A percentile compares a stretch with the other conserved stretches of the same genome.
Evolutionary conservation across 495 filamentous ascomycete species (phyloP).

Genomic region (Trichoderma reesei): DNA sequence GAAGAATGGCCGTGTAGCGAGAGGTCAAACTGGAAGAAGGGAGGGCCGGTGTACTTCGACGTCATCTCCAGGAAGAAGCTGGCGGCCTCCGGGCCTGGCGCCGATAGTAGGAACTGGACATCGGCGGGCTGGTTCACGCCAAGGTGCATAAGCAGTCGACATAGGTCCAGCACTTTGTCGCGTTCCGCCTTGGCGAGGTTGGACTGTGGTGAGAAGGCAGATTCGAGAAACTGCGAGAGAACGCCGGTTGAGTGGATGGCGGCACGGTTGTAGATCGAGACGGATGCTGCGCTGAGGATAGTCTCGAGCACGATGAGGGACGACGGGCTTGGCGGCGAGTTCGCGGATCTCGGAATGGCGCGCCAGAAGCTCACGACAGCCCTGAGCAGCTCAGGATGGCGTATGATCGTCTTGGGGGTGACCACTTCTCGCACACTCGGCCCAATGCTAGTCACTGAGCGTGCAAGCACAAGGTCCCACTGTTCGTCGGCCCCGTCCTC

Average conservation of each 20-base stretch:
- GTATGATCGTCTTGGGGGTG: constrained; percentile 43
- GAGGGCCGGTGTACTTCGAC: constrained; percentile 59
- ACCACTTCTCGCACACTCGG: constrained; percentile 38
- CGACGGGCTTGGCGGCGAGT: constrained; percentile 32
- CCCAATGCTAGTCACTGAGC: constrained; percentile 26
- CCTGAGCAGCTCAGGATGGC: constrained; percentile 55
- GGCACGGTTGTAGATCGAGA: constrained; percentile 65
- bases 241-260: constrained; percentile 70
- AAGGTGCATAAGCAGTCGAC: constrained; percentile 47
- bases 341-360: constrained; percentile 40
- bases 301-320: constrained; percentile 52
- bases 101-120: constrained; percentile 63
- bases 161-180: constrained; percentile 49
- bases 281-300: constrained; percentile 38
- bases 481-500: constrained; percentile 13
- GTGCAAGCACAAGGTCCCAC: constrained; percentile 13
- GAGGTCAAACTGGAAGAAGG: constrained; percentile 89
- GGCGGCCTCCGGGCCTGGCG: constrained; percentile 49
- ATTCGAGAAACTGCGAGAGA: constrained; percentile 59
- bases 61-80: constrained; percentile 67
- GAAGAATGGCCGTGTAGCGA: constrained; percentile 80
- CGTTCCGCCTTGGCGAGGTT: constrained; percentile 42
- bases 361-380: constrained; percentile 58
- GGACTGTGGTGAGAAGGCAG: constrained; percentile 46
- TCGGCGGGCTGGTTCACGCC: constrained; percentile 72